These are phyloP conservation scores for Plantago major DNA, from an alignment of 257 asterid species.

Conservation along the genomic window DNA sequence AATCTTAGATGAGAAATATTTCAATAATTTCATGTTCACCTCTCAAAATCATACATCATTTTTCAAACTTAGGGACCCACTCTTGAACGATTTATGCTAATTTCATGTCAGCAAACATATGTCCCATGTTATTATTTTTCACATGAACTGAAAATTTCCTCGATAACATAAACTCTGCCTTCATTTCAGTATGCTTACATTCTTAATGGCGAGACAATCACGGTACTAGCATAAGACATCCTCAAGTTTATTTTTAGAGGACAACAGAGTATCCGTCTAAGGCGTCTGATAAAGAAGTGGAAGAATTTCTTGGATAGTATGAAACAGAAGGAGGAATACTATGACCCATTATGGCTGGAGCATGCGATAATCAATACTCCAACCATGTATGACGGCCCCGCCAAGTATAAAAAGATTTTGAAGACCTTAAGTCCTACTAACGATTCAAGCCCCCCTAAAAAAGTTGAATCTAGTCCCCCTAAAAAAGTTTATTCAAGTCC, in stretches of 20 bases:
- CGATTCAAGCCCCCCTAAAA: no score
- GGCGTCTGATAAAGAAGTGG: constrained; percentile 37
- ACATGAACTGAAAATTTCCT: no score
- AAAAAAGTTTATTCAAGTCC: no score
- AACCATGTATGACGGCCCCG: constrained; percentile 57
- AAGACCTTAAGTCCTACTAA: constrained; percentile 6
- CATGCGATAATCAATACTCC: constrained; percentile 45
- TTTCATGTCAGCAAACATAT: no score
- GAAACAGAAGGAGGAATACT: constrained; percentile 24
- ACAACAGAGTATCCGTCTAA: constrained; percentile 55
- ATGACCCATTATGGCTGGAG: constrained; percentile 56
- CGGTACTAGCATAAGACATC: constrained; percentile 39
- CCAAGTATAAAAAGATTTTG: constrained; percentile 33
- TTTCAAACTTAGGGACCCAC: no score
- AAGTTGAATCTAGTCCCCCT: no score
- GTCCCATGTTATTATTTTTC: no score
- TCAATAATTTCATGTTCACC: no score
- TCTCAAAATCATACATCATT: no score
- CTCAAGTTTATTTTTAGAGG: constrained; percentile 46
- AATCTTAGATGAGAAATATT: no score
- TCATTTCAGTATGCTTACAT: constrained; percentile 65
- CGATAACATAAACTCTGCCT: constrained; percentile 3
- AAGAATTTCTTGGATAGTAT: constrained; percentile 26
- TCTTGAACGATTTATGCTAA: no score
- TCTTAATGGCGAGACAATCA: constrained; percentile 57